Conservation (phyloP, 2,329 filamentous ascomycete species). For the Cryphonectria nitschkei region DNA sequence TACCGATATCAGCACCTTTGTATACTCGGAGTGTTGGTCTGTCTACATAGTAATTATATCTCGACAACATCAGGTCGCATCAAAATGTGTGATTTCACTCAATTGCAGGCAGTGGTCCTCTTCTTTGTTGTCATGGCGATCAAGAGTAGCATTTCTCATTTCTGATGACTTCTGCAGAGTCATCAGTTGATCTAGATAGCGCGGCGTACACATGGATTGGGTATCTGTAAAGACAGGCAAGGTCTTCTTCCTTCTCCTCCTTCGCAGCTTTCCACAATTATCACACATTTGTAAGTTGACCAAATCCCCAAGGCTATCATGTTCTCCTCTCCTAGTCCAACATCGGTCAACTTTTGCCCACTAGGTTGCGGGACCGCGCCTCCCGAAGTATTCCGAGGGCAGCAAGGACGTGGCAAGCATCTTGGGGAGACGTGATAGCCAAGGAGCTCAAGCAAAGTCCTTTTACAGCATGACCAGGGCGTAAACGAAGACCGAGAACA, state of each 20-base stretch:
- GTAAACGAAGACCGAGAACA: constrained; percentile 17
- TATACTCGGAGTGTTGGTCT: no score
- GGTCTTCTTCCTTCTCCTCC: background rate
- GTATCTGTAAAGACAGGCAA: constrained; percentile 9
- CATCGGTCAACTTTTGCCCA: background rate
- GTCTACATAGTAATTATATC: no score
- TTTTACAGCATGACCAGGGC: constrained; percentile 23
- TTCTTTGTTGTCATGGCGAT: background rate
- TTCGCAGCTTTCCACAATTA: background rate
- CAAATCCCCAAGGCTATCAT: background rate
- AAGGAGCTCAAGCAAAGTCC: background rate
- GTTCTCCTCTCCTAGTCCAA: background rate
- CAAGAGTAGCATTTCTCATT: background rate
- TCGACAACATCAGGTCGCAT: background rate
- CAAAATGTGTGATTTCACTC: background rate
- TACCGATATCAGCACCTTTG: no score
- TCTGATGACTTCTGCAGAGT: constrained; percentile 8
- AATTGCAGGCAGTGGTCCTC: background rate
- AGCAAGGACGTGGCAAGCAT: background rate
- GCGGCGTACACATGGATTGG: background rate
- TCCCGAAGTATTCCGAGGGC: background rate
- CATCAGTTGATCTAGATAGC: constrained; percentile 4
- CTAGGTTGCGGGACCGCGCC: background rate
- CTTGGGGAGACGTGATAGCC: background rate
- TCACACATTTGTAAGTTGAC: background rate